Evolutionary conservation across 139 green algal genomes (phyloP), one percentile per base, ranked within the genome.

Genomic region (Diplosphaera chodatii): DNA sequence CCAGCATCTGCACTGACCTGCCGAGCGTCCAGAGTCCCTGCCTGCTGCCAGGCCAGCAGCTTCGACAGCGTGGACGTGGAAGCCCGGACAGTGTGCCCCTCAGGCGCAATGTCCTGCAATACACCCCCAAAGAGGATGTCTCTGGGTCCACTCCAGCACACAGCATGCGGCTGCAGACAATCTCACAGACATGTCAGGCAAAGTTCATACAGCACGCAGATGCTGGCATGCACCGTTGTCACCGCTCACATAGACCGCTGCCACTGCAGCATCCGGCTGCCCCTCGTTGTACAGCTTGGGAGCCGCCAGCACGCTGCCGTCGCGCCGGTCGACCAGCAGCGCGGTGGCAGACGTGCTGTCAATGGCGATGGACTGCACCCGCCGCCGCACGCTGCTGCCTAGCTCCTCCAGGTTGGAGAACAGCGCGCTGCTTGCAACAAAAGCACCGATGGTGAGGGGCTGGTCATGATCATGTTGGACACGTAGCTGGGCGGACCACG

Each of bases 341-440:
- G 89, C 81, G 22, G 93, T 98, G 59, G 87, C 80, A 18, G 87
- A 95, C 15, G 93, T 98, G 69, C 93, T 93, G 65, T 97, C 93
- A 29, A 98, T 83, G 4, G 86, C 87, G 0, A 97, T 65, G 1
- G 64, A 77, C 10, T 29, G 67, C 0, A 87, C 59, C 2, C 66
- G 48, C 0, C 32, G 30, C 25, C 72, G 64, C 21, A 86, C 48
- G 0, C 76, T 70, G 0, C 29, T 25, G 0, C 75, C 71, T 25
- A 92, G 66, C 1, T 30, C 29, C 1, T 66, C 68, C 27, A 92
- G 63, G 3, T 91, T 66, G 20, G 77, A 68, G 37, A 84, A 81
- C 3, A 94, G 70, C 22, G 83, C 84, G 34, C 81, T 89, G 78
- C 33, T 34, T 22, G n/a, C 18, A 37, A 20, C 6, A 3, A 18